Evolutionary conservation across 495 filamentous ascomycete species (phyloP), one percentile per base, ranked within the genome.

Genomic region (Penicillium arizonense): DNA sequence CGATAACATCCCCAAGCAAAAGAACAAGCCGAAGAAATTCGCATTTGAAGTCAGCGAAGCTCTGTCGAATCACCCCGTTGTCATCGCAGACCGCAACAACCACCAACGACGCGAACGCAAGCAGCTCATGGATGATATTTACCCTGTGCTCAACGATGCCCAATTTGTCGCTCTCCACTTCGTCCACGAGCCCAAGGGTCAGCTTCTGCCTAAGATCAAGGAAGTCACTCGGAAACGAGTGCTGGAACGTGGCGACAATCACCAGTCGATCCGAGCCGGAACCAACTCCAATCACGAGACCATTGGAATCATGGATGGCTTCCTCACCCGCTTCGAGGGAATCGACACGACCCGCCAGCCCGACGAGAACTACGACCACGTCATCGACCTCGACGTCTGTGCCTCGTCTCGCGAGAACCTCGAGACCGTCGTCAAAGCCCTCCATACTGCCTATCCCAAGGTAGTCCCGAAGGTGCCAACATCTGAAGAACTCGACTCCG

Each of bases 61-160:
- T 21, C 72, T 97, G 13, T 68, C 76, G 4, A 68, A 75, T 0
- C 63, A 76, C 34, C 81, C 87, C 0, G 94, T 86, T 2, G 90
- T 96, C 33, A 87, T 96, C 64, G 90, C 94, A 11, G 94, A 98
- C 66, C 79, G 93, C 3, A 98, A 98, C 72, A 98, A 96, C 60
- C 91, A 96, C 50, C 85, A 90, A 69, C 84, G 73, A 50, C 90
- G 90, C 24, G 94, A 98, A 69, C 82, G 94, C 34, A 75, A 87
- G 52, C 93, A 97, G 71, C 73, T 98, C 14, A 87, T 98, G 56
- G 79, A 83, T 4, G 94, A 97, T 58, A 73, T 96, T 36, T 76
- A 77, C 40, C 64, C 74, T 3, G 73, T 79, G 24, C 65, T 87
- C 50, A 76, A 76, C 0, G 72, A 84, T 16, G 85, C 86, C 5